Evolutionary conservation across 2,329 filamentous ascomycete species (phyloP).

Genomic region (Epichloe aotearoae): DNA sequence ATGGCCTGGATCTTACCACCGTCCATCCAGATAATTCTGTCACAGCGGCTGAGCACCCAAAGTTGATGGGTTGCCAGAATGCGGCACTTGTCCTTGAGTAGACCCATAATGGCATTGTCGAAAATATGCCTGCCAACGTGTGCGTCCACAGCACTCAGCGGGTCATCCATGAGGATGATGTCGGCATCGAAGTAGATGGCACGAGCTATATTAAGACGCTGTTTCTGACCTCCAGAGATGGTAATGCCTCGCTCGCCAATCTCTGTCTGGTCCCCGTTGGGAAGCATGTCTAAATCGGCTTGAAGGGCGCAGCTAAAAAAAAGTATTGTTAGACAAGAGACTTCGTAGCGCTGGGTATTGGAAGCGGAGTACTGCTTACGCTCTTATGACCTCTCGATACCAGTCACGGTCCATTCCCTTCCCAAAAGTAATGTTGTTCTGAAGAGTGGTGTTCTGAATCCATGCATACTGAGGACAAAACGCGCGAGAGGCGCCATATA

Average conservation of each 20-base stretch:
- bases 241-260: slow-evolving; percentile 94
- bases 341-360: background rate
- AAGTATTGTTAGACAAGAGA: background rate
- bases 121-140: slow-evolving; percentile 68
- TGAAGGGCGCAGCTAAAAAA: slow-evolving; percentile 56
- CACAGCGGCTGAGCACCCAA: slow-evolving; percentile 80
- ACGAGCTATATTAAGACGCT: slow-evolving; percentile 85
- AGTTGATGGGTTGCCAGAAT: slow-evolving; percentile 91
- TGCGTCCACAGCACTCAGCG: slow-evolving; percentile 55
- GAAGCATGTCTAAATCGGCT: slow-evolving; percentile 85
- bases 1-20: slow-evolving; percentile 71
- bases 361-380: slow-evolving; percentile 30
- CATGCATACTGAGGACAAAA: slow-evolving; percentile 96
- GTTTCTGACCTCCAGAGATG: slow-evolving; percentile 89
- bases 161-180: slow-evolving; percentile 57
- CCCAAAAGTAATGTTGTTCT: slow-evolving; percentile 84
- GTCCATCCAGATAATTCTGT: slow-evolving; percentile 89
- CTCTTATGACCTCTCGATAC: slow-evolving; percentile 75
- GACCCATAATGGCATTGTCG: slow-evolving; percentile 82
- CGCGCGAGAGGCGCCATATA: slow-evolving; percentile 65
- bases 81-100: slow-evolving; percentile 78
- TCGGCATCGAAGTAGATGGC: slow-evolving; percentile 59
- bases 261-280: slow-evolving; percentile 75
- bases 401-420: slow-evolving; percentile 61
- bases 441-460: slow-evolving; percentile 86